Conservation (phyloP, 352 stramenopile species). For the Salisapilia sapeloensis region DNA sequence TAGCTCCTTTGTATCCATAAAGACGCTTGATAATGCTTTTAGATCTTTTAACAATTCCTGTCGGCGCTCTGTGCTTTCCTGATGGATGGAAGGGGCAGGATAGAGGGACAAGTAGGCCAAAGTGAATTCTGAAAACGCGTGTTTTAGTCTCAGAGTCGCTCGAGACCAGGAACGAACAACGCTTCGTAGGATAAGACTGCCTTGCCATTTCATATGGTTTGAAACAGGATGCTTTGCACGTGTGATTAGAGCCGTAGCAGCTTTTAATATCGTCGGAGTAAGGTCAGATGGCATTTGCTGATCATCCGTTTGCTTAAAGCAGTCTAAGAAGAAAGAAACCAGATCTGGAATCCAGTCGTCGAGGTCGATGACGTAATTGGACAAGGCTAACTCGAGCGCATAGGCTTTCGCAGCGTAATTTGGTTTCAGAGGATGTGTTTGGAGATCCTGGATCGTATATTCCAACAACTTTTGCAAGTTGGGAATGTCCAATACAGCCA, state of each 20-base stretch:
- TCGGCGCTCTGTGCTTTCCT: too few species aligned
- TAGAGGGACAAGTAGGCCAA: too few species aligned
- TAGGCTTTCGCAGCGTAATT: slow-evolving; percentile 10
- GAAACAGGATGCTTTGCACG: too few species aligned
- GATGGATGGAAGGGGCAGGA: too few species aligned
- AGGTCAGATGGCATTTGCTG: slow-evolving; percentile 9
- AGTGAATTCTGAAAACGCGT: too few species aligned
- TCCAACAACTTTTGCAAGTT: slow-evolving; percentile 37
- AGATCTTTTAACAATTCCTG: slow-evolving; percentile 15
- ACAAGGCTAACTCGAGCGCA: slow-evolving; percentile 24
- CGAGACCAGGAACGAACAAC: too few species aligned
- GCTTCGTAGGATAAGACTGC: too few species aligned
- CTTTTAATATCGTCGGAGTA: slow-evolving; percentile 27
- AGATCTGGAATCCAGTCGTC: slow-evolving; percentile 18
- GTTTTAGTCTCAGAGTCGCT: too few species aligned
- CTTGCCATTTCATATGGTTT: too few species aligned
- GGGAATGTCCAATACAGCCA: slow-evolving; percentile 25
- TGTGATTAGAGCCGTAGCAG: slow-evolving; percentile 27
- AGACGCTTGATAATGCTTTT: slow-evolving; percentile 15
- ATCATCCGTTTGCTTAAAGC: slow-evolving; percentile 17
- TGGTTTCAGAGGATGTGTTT: slow-evolving; percentile 1
- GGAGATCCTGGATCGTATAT: slow-evolving; percentile 17
- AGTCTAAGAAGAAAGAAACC: slow-evolving; percentile 22
- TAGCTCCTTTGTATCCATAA: slow-evolving; percentile 24
- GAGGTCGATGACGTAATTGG: slow-evolving; percentile 45